Base-by-base conservation (phyloP, 2,329 filamentous ascomycete genomes). In the Verticillium klebahnii region DNA sequence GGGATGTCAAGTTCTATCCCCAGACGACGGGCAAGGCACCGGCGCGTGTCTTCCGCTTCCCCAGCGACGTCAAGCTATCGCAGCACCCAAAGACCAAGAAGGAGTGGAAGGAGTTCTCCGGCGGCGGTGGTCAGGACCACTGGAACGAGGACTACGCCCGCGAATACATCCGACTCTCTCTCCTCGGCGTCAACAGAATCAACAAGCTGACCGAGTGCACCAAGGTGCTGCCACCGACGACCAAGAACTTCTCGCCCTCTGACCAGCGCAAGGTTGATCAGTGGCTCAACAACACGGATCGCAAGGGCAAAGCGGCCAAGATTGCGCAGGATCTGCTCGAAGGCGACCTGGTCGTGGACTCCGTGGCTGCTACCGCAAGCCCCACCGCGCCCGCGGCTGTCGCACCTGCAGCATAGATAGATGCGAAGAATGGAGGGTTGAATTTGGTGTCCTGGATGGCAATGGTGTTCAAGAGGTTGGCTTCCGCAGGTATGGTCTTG, bases 141-240 rank as follows among this genome's bases (percentile, higher is more conserved):
- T 82, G 78, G 80, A 75, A 80, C 64, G 68, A 71, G 65, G 82
- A 80, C 59, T 86, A 82, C 60, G 78, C 82, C 5, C 75, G 76
- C 40, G 82, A 80, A 17, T 85, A 85, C 67, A 76, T 84, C 59
- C 80, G 82, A 17, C 73, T 86, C n/a, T 82, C 79, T 40, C 72
- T 86, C 2, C 77, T 86, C n/a, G 84, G 83, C 2, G 82, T 85
- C 15, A 76, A 83, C 67, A 84, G 84, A 67, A 81, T 86, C 70
- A 85, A 85, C 70, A 69, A 74, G 37, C 71, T 86, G 52, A 81
- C 77, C 17, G 83, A 85, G 65, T 86, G 83, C 76, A 83, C 81
- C 11, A 78, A 80, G 66, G 81, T 82, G 1, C 71, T 85, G 4
- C 83, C 79, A 1, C 63, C 74, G 0, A 66, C 65, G 3, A 56